Conservation (phyloP, 2,329 filamentous ascomycete species). For the Westerdykella aurantiaca region DNA sequence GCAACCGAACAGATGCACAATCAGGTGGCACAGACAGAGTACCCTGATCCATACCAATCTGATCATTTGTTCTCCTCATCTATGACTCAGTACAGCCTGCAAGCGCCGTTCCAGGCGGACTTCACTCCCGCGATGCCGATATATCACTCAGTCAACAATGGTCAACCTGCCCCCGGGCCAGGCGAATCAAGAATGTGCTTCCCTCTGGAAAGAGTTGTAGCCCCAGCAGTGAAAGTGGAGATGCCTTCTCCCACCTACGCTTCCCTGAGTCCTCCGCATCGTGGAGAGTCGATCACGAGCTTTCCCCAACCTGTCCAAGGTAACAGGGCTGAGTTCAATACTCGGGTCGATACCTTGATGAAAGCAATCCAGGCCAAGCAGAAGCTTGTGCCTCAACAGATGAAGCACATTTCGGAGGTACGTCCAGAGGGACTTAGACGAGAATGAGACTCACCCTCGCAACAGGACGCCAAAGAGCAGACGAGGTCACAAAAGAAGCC, state of each 20-base stretch:
- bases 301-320: constrained; percentile 39
- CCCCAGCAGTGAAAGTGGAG: constrained; percentile 41
- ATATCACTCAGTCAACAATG: constrained; percentile 18
- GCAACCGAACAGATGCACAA: constrained; percentile 31
- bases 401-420: neutral
- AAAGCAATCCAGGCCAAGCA: constrained; percentile 72
- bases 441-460: neutral
- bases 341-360: constrained; percentile 82
- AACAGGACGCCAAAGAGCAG: constrained; percentile 12
- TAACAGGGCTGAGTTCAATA: constrained; percentile 61
- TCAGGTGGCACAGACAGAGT: constrained; percentile 33
- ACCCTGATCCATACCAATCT: constrained; percentile 34
- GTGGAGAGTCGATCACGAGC: constrained; percentile 41
- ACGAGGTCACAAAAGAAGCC: constrained; percentile 34
- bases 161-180: constrained; percentile 21
- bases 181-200: constrained; percentile 26
- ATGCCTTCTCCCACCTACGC: constrained; percentile 37
- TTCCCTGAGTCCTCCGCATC: constrained; percentile 31
- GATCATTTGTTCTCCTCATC: constrained; percentile 29
- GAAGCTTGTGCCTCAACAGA: constrained; percentile 31
- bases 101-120: constrained; percentile 18
- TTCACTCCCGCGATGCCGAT: constrained; percentile 2
- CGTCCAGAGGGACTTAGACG: constrained; percentile 8
- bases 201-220: constrained; percentile 12
- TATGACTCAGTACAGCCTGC: constrained; percentile 35